These are phyloP conservation scores for Chenopodium album DNA, from an alignment of 148 eudicot genomes.

Conservation along the genomic window DNA sequence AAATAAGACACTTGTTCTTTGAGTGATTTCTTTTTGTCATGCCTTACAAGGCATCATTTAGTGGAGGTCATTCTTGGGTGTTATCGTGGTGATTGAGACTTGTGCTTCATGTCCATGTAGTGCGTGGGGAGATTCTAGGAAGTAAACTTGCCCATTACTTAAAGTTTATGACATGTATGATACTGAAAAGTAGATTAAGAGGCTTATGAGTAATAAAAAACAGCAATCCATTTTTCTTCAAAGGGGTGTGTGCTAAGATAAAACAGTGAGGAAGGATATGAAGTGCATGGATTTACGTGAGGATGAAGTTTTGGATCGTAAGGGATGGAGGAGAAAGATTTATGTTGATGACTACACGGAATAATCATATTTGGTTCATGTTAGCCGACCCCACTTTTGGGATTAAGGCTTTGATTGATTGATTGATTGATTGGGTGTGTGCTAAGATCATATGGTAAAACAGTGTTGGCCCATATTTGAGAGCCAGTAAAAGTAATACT, in stretches of 20 bases:
- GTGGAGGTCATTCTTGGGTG: not conserved
- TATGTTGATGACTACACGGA: too few species aligned
- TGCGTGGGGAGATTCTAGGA: not conserved
- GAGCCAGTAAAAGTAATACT: not conserved
- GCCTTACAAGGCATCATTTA: slow-evolving; percentile 7
- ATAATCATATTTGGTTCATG: too few species aligned
- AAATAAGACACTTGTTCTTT: not conserved
- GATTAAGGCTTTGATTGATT: too few species aligned
- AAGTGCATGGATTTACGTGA: too few species aligned
- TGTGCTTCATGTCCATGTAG: not conserved
- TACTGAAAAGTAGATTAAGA: not conserved
- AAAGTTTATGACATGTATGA: not conserved
- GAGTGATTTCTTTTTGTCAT: not conserved
- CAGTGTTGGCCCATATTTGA: too few species aligned
- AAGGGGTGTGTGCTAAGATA: too few species aligned
- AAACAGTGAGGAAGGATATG: too few species aligned
- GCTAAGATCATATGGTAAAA: not conserved
- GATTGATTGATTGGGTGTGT: too few species aligned
- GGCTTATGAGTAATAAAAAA: not conserved
- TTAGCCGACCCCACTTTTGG: too few species aligned
- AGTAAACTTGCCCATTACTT: not conserved
- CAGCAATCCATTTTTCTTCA: not conserved
- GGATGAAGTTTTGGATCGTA: too few species aligned
- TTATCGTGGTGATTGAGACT: not conserved
- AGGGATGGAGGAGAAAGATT: too few species aligned